Evolutionary conservation across 345 rosid genomes (phyloP), one percentile per base, ranked within the genome.

Genomic region (Eucalyptus fibrosa): DNA sequence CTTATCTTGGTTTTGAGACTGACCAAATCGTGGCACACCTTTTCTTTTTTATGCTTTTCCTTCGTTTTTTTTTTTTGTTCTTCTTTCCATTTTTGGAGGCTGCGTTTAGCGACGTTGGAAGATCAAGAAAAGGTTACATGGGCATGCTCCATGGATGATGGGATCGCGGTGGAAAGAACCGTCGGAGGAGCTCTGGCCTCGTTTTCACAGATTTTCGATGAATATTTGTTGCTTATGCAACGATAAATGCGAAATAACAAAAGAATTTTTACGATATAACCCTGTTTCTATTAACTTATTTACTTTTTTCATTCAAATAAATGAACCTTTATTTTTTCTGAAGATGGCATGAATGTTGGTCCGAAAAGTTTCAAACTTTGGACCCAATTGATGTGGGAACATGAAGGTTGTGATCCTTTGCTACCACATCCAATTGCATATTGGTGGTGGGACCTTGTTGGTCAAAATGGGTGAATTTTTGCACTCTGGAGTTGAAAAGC

Each of bases 31-130:
- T 6, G 85, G 9, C 85, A 77, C 30, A 0, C 47, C 85, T 21
- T 53, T 4, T 53, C 26, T 4, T 53, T 53, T 53, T 53, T 53
- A 21, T 53, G 26, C 11, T 8, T 53, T 53, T 19, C 4, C 5
- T 19, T 7, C 4, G n/a, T 3, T 19, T 8, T 5, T 37, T 53
- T 1, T 21, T 53, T 18, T 19, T 0, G 6, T 10, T 11, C 24
- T 37, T 72, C 12, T 21, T 37, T 11, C 26, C 83, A 77, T 19
- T 37, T 77, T 77, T 19, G 47, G 45, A 37, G 45, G 47, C 12
- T 34, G 45, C 8, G 81, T 69, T 18, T 69, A 18, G 44, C 44
- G 44, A 32, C 83, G 12, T 77, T 7, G 26, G 83, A 77, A 42
- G 83, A 77, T 77, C 85, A 0, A 77, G 47, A 40, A 40, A 40